Evolutionary conservation across 331 rosid genomes (phyloP), one percentile per base, ranked within the genome.

Genomic region (Arachis monticola): DNA sequence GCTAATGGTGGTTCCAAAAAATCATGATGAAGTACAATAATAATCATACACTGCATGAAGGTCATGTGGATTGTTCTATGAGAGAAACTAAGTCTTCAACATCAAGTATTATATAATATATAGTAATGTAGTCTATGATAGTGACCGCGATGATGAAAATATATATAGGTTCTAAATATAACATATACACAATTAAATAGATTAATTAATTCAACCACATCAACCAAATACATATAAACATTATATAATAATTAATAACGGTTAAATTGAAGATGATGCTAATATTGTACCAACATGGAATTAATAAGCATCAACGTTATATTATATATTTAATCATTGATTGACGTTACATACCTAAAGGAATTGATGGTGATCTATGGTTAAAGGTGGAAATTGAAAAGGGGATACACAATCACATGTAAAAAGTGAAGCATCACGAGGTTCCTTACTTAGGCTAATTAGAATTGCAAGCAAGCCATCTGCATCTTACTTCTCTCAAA

Each of bases 381-480:
- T 80, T 79, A 60, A 58, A 73, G 67, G 41, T 9, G 64, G 42
- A 63, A 14, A 69, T 51, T 45, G 69, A 31, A 79, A 78, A 73
- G 76, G 59, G 67, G 83, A 73, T 62, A 80, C 84, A 82, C 7
- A 75, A 71, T 47, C 96, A 88, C 97, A 86, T 90, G 97, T 79
- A 77, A 85, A 91, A 89, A 89, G 88, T 64, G 48, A 38, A 79
- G 41, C 44, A 67, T 82, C 96, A 84, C 93, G 93, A 82, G 80
- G 75, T 57, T 10, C 52, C 80, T 55, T 55, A 41, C 72, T 72
- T 77, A 60, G 69, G 64, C 77, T 70, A 65, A 71, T 74, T 48
- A 55, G 1, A 4, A 38, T 4, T 38, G 41, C 66, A 70, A 57
- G 62, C 65, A 74, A 72, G 22, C 84, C 46, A 87, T 81, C 86